Base-by-base conservation (phyloP, 2,329 filamentous ascomycete genomes). In the Mycosphaerella sp. region DNA sequence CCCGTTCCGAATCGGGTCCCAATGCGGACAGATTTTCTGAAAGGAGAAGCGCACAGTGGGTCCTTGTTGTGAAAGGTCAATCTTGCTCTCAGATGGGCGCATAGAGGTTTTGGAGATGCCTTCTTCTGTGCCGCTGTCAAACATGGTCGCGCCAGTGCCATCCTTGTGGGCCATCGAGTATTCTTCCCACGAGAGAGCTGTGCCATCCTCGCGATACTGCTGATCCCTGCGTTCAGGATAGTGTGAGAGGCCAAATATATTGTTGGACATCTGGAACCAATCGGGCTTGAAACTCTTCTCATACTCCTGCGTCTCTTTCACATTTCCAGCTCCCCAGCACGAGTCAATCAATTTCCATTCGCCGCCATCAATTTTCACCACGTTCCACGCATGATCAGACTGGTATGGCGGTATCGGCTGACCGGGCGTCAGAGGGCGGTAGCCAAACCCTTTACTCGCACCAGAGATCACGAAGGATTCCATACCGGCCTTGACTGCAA, bases 311-410 rank as follows among this genome's bases (percentile, higher is more conserved):
- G 69, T 56, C 1, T 74, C 75, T 42, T 76, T 71, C 7, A 95
- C 72, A 58, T 81, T 76, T 1, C 92, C 92, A 0, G 92, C 89
- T 39, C 93, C 93, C 93, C 93, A 98, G 68, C 92, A 97, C 0
- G 86, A 73, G 66, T 98, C 93, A 46, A 97, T 74, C 1, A 97
- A 79, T 71, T 96, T 95, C 92, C 92, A 97, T 60, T 83, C 81
- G 2, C 88, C 89, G 26, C 84, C 81, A 64, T 97, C 92, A 55
- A 97, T 89, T 44, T 64, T 62, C 6, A 96, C 89, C 0, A 87
- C 91, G 66, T 95, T 96, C 93, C 93, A 96, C 0, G 93, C 92
- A 70, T 97, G 92, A 1, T 81, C 77, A 0, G 80, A 53, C 2
- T 65, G 73, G 49, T 84, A 74, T 17, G 78, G 79, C 2, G 91